Evolutionary conservation across 495 filamentous ascomycete genomes (phyloP).

Genomic region (Elasticomyces elasticus): DNA sequence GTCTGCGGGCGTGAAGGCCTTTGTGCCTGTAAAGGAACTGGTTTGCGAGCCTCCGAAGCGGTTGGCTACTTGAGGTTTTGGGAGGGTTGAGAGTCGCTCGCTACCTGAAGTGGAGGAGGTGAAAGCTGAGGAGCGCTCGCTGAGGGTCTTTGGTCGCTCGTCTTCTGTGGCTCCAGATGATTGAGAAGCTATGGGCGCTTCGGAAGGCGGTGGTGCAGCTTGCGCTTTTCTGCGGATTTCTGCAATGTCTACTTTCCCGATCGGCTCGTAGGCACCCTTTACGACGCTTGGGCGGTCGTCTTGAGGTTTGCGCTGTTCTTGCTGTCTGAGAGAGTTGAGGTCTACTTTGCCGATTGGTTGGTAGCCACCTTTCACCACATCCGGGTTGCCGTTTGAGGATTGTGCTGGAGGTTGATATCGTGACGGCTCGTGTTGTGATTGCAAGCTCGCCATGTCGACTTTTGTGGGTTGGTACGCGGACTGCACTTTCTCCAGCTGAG

Average conservation of each 20-base stretch:
- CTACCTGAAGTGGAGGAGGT: constrained; percentile 38
- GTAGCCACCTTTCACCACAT: constrained; percentile 82
- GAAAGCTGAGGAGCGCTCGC: constrained; percentile 60
- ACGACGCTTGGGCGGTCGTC: constrained; percentile 74
- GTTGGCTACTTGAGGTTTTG: constrained; percentile 89
- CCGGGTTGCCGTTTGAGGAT: constrained; percentile 35
- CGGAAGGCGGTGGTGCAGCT: constrained; percentile 40
- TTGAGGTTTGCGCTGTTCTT: constrained; percentile 50
- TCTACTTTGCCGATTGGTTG: constrained; percentile 94
- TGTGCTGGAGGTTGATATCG: constrained; percentile 38
- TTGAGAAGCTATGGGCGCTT: constrained; percentile 27
- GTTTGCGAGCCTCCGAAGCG: constrained; percentile 62
- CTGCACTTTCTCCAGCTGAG: constrained; percentile 82
- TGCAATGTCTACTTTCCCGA: constrained; percentile 91
- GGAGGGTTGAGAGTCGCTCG: constrained; percentile 74
- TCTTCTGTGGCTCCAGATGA: constrained; percentile 38
- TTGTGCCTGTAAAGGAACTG: constrained; percentile 71
- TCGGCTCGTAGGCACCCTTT: constrained; percentile 84
- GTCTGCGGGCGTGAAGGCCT: constrained; percentile 65
- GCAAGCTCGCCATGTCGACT: constrained; percentile 74
- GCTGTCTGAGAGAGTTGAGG: constrained; percentile 74
- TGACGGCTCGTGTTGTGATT: constrained; percentile 53
- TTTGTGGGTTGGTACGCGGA: constrained; percentile 89
- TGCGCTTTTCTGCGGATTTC: constrained; percentile 78
- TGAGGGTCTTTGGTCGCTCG: constrained; percentile 45